Percentiles rank a stretch among this genome's conserved stretches.
Evolutionary conservation across 2,329 filamentous ascomycete species (phyloP).

Genomic region (Colletotrichum sp.): DNA sequence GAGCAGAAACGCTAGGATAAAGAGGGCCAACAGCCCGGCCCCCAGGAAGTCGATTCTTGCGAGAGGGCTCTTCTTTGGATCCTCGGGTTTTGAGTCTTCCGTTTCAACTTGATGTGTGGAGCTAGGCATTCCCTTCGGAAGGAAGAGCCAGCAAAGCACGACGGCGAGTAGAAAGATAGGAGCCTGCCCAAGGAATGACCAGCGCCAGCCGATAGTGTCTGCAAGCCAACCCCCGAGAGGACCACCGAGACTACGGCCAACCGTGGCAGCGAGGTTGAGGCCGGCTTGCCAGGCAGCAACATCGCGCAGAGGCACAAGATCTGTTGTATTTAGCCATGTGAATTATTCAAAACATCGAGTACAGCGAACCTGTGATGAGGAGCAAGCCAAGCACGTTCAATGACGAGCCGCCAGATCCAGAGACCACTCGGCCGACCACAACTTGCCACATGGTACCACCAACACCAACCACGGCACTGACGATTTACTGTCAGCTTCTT

Average conservation of each 20-base stretch:
- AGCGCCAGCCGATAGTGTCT: slow-evolving; percentile 71
- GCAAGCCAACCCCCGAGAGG: slow-evolving; percentile 67
- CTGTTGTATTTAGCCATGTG: slow-evolving; percentile 27
- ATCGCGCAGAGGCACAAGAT: slow-evolving; percentile 56
- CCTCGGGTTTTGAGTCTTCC: not conserved
- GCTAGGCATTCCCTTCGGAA: slow-evolving; percentile 40
- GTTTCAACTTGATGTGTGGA: not conserved
- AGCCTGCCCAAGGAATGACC: slow-evolving; percentile 68
- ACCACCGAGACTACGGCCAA: slow-evolving; percentile 56
- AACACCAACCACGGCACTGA: slow-evolving; percentile 39
- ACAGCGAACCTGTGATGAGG: slow-evolving; percentile 51
- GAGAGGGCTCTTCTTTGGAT: slow-evolving; percentile 27
- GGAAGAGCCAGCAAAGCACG: slow-evolving; percentile 54
- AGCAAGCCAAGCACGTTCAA: slow-evolving; percentile 56
- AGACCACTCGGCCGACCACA: slow-evolving; percentile 55
- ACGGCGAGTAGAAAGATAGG: slow-evolving; percentile 62
- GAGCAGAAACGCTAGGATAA: slow-evolving; percentile 61
- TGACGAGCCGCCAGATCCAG: slow-evolving; percentile 56
- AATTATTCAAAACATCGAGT: not conserved
- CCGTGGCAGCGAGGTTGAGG: slow-evolving; percentile 56
- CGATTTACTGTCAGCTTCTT: slow-evolving; percentile 12
- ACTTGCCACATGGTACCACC: slow-evolving; percentile 53
- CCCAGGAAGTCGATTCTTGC: slow-evolving; percentile 62
- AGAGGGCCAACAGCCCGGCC: slow-evolving; percentile 60
- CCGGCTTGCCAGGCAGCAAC: slow-evolving; percentile 60